Evolutionary conservation across 176 grass and related monocot genomes (phyloP), one percentile per base, ranked within the genome.

Genomic region (Pontederia paniculata): DNA sequence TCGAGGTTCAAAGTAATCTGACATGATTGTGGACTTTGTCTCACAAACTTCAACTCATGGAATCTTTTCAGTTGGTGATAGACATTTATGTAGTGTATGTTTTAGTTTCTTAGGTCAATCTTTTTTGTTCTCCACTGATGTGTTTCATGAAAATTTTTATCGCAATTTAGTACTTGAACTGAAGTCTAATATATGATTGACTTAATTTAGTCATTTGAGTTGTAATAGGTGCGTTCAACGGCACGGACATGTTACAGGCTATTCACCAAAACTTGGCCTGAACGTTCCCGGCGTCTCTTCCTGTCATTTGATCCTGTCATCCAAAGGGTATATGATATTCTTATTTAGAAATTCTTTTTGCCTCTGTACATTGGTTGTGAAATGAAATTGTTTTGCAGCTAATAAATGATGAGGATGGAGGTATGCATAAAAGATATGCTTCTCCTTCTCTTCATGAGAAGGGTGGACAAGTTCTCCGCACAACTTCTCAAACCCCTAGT

Each of bases 341-440:
- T 42, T n/a, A n/a, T 12, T 21, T 12, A 5, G 42, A n/a, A 66
- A 5, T 51, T 8, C 4, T 11, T n/a, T 37, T 57, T 42, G 15
- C 60, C 56, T 60, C 20, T 42, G 76, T 16, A 58, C 44, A 56
- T 62, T 57, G 21, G 42, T 67, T 42, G 51, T 63, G 68, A 23
- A 50, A 45, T 28, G 52, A 45, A 13, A 53, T 62, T 67, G 28
- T 37, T 2, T 37, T 77, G 54, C 77, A 98, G 93, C 75, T 81
- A 69, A 77, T 98, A 81, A 98, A 88, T 74, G 93, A 98, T 66
- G 93, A 98, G 83, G 93, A 91, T 65, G 93, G 78, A 15, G 84
- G 83, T 55, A 82, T 98, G 62, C 93, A 98, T 70, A 98, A 88
- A 76, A 78, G 93, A 62, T 76, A 91, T 74, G 80, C 83, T 79